Evolutionary conservation across 2,329 filamentous ascomycete species (phyloP).

Genomic region (Diaporthe caulivora): DNA sequence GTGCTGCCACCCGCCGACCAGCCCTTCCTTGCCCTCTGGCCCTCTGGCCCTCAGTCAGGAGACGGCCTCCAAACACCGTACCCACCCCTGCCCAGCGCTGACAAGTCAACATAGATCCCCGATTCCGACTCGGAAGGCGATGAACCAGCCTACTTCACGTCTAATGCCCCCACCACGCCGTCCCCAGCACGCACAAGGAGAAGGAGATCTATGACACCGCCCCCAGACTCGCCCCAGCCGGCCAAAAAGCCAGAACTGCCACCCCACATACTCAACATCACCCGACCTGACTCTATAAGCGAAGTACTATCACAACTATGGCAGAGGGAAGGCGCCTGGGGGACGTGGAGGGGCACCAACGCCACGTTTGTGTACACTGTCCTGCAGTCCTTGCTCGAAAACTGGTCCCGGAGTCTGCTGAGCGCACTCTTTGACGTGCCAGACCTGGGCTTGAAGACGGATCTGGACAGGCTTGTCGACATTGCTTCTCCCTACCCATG

Average conservation of each 20-base stretch:
- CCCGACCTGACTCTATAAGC: conserved; percentile 82
- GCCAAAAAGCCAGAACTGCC: conserved; percentile 51
- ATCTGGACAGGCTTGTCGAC: conserved; percentile 80
- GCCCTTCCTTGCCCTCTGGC: no score
- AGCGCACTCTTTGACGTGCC: conserved; percentile 91
- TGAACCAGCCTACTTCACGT: conserved; percentile 87
- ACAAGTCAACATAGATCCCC: conserved; percentile 50
- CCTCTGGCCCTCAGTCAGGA: no score
- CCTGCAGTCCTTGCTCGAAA: conserved; percentile 87
- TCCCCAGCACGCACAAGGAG: conserved; percentile 55
- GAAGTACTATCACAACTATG: conserved; percentile 91
- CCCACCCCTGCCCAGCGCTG: background rate
- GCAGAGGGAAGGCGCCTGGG: conserved; percentile 89
- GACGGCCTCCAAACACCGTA: no score
- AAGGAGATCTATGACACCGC: conserved; percentile 48
- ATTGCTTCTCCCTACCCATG: conserved; percentile 85
- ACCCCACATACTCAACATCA: conserved; percentile 77
- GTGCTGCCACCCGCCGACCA: conserved; percentile 11
- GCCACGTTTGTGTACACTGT: conserved; percentile 92
- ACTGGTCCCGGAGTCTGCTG: conserved; percentile 91
- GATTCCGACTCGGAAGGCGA: conserved; percentile 80
- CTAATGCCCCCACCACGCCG: conserved; percentile 69
- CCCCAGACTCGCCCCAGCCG: conserved; percentile 49
- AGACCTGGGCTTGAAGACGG: conserved; percentile 81
- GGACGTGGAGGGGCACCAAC: conserved; percentile 95